A percentile compares a stretch with the other conserved stretches of the same genome.
These are phyloP conservation scores for Mesembryanthemum crystallinum DNA, from an alignment of 148 eudicot genomes.

Conservation along the genomic window DNA sequence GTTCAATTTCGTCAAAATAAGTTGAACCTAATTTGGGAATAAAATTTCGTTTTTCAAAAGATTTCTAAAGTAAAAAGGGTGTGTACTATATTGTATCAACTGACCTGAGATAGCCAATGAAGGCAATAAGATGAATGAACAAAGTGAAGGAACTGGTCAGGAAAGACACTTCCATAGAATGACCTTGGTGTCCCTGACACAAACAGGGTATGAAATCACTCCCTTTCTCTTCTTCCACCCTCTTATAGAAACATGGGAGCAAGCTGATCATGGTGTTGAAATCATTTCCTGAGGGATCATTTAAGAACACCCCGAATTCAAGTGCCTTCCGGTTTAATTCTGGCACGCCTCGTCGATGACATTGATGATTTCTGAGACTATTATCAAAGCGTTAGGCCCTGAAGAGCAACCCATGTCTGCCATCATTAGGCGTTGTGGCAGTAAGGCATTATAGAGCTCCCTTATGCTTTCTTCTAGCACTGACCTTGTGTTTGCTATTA, in stretches of 20 bases:
- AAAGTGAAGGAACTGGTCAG: constrained; percentile 49
- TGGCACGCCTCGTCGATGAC: constrained; percentile 20
- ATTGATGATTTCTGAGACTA: constrained; percentile 30
- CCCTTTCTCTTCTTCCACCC: constrained; percentile 16
- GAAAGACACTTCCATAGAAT: constrained; percentile 61
- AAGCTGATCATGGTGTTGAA: constrained; percentile 37
- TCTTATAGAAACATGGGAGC: constrained; percentile 20
- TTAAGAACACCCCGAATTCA: constrained; percentile 45
- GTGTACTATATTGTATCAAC: no score
- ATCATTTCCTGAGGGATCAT: constrained; percentile 56
- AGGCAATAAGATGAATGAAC: constrained; percentile 68
- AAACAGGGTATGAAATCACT: constrained; percentile 30
- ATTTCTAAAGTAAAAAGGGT: no score
- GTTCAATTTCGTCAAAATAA: no score
- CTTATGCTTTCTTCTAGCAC: constrained; percentile 24
- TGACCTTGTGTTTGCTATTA: constrained; percentile 18
- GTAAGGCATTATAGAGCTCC: constrained; percentile 18
- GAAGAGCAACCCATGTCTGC: constrained; percentile 75
- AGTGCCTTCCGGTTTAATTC: constrained; percentile 22
- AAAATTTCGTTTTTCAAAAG: no score
- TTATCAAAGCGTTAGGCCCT: constrained; percentile 46
- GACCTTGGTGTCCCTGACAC: constrained; percentile 60
- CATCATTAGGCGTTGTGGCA: constrained; percentile 31
- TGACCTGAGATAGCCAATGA: constrained; percentile 69
- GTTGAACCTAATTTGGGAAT: no score